These are phyloP conservation scores for Xylariaceae sp. DNA, from an alignment of 2,329 filamentous ascomycete species.

Conservation along the genomic window DNA sequence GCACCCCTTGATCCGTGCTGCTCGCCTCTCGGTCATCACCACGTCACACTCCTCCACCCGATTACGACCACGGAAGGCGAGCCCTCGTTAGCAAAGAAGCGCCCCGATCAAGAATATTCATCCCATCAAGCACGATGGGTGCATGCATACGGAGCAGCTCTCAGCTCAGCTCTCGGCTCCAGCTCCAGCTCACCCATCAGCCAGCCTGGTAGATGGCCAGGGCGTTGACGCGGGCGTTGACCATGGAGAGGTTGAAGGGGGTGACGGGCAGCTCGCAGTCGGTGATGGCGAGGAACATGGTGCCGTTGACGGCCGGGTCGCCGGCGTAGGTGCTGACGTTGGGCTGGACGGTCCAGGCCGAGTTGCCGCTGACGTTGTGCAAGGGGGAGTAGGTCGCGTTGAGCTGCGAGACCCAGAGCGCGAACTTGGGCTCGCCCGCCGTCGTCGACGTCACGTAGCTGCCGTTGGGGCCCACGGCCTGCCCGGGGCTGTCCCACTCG, in stretches of 20 bases:
- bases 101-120: too few relatives aligned
- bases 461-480: constrained; percentile 69
- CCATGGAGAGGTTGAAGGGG: constrained; percentile 65
- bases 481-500: constrained; percentile 63
- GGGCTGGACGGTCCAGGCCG: constrained; percentile 66
- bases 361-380: constrained; percentile 43
- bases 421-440: constrained; percentile 55
- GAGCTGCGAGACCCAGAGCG: constrained; percentile 70
- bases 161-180: too few relatives aligned
- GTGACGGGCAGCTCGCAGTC: constrained; percentile 62
- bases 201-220: constrained; percentile 72
- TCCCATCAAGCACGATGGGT: too few relatives aligned
- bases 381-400: constrained; percentile 64
- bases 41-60: too few relatives aligned
- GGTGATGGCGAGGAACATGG: constrained; percentile 72
- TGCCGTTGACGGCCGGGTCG: constrained; percentile 66
- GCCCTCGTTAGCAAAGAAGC: too few relatives aligned
- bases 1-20: too few relatives aligned
- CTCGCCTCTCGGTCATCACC: too few relatives aligned
- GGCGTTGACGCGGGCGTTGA: constrained; percentile 72
- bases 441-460: constrained; percentile 63
- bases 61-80: too few relatives aligned
- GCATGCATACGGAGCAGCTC: too few relatives aligned
- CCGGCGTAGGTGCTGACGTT: constrained; percentile 58
- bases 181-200: constrained; percentile 38